A percentile compares a stretch with the other conserved stretches of the same genome.
Conservation (phyloP, 768 basidiomycete species). For the Cantharellus anzutake region DNA sequence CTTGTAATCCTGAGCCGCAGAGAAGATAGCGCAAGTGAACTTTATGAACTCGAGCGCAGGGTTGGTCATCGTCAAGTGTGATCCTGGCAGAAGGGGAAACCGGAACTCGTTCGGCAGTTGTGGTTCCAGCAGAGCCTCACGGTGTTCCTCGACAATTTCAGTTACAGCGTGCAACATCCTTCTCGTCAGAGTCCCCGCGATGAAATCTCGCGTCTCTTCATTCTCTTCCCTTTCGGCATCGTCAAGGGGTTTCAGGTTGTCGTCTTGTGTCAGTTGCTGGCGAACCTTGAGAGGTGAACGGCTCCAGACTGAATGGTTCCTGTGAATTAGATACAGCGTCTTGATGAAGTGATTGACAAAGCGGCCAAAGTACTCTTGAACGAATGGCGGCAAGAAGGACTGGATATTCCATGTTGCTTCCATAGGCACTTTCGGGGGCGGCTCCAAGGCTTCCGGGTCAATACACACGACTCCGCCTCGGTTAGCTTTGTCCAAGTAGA, state of each 20-base stretch:
- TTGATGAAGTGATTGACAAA: conserved; percentile 69
- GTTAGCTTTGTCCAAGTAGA: conserved; percentile 94
- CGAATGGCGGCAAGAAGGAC: conserved; percentile 64
- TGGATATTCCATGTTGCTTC: conserved; percentile 73
- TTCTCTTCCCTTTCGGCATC: conserved; percentile 47
- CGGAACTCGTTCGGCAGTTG: conserved; percentile 35
- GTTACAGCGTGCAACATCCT: conserved; percentile 50
- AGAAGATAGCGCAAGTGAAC: conserved; percentile 63
- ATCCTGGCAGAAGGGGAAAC: conserved; percentile 80
- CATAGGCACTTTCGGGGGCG: conserved; percentile 52
- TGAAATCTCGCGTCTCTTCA: conserved; percentile 52
- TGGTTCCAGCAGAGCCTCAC: conserved; percentile 33
- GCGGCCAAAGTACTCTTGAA: conserved; percentile 57
- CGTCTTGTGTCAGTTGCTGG: conserved; percentile 42
- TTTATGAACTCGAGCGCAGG: conserved; percentile 83
- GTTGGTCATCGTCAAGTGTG: conserved; percentile 57
- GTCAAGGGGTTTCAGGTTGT: conserved; percentile 37
- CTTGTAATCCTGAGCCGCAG: conserved; percentile 57
- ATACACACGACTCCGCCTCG: conserved; percentile 78
- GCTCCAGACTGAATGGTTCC: conserved; percentile 34
- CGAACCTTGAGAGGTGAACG: conserved; percentile 58
- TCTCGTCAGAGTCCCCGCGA: conserved; percentile 62
- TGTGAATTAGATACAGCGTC: conserved; percentile 60
- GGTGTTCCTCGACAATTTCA: conserved; percentile 34
- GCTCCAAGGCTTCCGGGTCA: conserved; percentile 48